These are phyloP conservation scores for Paraleonurus japonicus DNA, from an alignment of 257 asterid genomes.

Conservation along the genomic window DNA sequence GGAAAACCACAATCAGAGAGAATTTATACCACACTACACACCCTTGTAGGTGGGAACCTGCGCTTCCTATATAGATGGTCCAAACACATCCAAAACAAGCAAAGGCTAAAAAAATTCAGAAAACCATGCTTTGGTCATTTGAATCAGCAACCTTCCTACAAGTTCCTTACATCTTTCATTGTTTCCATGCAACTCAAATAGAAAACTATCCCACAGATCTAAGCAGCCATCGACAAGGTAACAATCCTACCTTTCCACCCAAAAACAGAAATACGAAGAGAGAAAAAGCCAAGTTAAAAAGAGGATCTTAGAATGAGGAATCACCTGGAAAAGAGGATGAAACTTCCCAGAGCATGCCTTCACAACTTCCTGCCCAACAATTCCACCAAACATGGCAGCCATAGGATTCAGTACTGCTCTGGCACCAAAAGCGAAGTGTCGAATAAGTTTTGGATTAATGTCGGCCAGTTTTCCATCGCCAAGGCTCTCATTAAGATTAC, in stretches of 20 bases:
- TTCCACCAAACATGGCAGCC: constrained; percentile 99
- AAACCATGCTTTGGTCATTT: background rate
- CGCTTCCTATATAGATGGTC: constrained; percentile 9
- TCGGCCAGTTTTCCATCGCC: constrained; percentile 71
- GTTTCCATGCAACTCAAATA: constrained; percentile 7
- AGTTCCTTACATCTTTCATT: background rate
- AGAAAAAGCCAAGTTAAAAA: background rate
- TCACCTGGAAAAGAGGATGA: constrained; percentile 90
- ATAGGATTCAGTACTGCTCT: constrained; percentile 90
- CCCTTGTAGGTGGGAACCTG: background rate
- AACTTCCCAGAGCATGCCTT: constrained; percentile 98
- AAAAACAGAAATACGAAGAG: background rate
- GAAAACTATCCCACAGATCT: background rate
- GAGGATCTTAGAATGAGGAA: constrained; percentile 9
- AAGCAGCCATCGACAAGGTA: constrained; percentile 4
- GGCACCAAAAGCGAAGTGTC: constrained; percentile 79
- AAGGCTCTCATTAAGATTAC: constrained; percentile 51
- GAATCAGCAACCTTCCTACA: background rate
- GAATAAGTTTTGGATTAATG: constrained; percentile 68
- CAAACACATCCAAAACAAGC: constrained; percentile 5
- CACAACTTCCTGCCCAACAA: constrained; percentile 94
- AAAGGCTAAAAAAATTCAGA: background rate
- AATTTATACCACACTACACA: background rate
- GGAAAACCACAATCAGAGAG: background rate
- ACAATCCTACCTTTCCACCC: background rate